phyloP scores from a whole-genome alignment of 352 stramenopile genomes.

The Pythium aphanidermatum region DNA sequence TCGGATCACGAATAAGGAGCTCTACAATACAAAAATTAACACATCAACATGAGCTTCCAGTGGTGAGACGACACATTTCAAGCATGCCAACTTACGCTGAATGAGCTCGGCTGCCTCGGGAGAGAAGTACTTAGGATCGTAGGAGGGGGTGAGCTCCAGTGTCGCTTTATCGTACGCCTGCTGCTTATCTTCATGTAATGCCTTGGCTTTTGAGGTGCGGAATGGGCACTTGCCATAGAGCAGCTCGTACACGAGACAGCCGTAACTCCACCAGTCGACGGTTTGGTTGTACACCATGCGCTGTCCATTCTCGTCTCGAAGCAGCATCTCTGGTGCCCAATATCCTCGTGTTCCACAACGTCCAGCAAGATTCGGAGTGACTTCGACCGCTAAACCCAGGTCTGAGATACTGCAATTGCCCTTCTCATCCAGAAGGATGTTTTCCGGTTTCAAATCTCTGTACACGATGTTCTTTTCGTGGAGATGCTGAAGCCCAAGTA shows the following conservation, averaged over 20 bases:
- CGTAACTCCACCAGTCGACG: slow-evolving; percentile 98
- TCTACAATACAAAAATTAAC: slow-evolving; percentile 29
- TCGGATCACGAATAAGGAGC: slow-evolving; percentile 66
- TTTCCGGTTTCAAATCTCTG: slow-evolving; percentile 86
- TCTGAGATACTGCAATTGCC: slow-evolving; percentile 95
- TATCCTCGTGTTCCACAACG: slow-evolving; percentile 81
- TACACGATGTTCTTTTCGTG: slow-evolving; percentile 91
- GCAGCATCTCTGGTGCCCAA: slow-evolving; percentile 97
- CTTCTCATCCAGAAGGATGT: slow-evolving; percentile 91
- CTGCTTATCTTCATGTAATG: slow-evolving; percentile 89
- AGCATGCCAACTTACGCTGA: slow-evolving; percentile 36
- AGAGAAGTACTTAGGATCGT: slow-evolving; percentile 80
- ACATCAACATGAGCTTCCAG: not conserved
- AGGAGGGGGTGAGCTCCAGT: slow-evolving; percentile 66
- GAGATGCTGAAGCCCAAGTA: slow-evolving; percentile 73
- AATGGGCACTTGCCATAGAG: slow-evolving; percentile 97
- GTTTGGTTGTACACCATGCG: slow-evolving; percentile 91
- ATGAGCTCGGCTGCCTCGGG: slow-evolving; percentile 70
- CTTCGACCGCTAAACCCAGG: slow-evolving; percentile 93
- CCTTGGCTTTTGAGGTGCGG: slow-evolving; percentile 91
- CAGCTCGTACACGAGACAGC: slow-evolving; percentile 96
- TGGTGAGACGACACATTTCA: not conserved
- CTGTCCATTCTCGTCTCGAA: slow-evolving; percentile 87
- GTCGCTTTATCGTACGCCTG: slow-evolving; percentile 82
- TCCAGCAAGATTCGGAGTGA: slow-evolving; percentile 81